A percentile compares a stretch with the other conserved stretches of the same genome.
phyloP scores from a whole-genome alignment of 2,329 filamentous ascomycete genomes.

The Penicillium sp. region DNA sequence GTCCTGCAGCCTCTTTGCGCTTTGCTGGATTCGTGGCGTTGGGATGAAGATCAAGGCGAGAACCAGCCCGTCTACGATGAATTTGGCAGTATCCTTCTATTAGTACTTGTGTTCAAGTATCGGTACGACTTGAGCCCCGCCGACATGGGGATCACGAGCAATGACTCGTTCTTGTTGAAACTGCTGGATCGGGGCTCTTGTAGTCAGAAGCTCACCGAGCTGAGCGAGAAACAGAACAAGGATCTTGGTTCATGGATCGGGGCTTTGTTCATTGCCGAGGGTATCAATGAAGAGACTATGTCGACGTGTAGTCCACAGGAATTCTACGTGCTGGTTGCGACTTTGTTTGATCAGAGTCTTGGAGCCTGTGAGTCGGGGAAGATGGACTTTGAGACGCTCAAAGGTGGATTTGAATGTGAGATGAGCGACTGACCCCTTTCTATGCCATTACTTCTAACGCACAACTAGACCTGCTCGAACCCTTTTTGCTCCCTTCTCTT shows the following conservation, averaged over 20 bases:
- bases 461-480: constrained; percentile 63
- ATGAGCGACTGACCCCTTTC: neutral
- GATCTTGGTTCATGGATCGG: constrained; percentile 66
- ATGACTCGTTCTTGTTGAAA: constrained; percentile 62
- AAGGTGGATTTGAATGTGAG: constrained; percentile 67
- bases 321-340: constrained; percentile 68
- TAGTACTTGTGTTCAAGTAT: constrained; percentile 63
- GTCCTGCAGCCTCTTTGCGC: constrained; percentile 64
- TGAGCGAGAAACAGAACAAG: constrained; percentile 62
- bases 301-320: constrained; percentile 68
- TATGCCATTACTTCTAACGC: constrained; percentile 13
- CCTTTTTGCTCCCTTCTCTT: constrained; percentile 67
- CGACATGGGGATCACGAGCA: constrained; percentile 59
- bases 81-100: constrained; percentile 66
- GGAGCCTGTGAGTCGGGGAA: constrained; percentile 62
- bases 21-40: constrained; percentile 67
- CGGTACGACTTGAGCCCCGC: constrained; percentile 60
- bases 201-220: constrained; percentile 56
- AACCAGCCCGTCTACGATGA: constrained; percentile 71
- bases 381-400: constrained; percentile 63
- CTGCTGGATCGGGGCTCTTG: constrained; percentile 56
- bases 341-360: constrained; percentile 66
- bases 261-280: constrained; percentile 67
- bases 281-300: constrained; percentile 69
- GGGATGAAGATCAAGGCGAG: constrained; percentile 69